A percentile compares a stretch with the other conserved stretches of the same genome.
Evolutionary conservation across 805 yeast genomes (phyloP).

Genomic region (Candida taoyuanica): DNA sequence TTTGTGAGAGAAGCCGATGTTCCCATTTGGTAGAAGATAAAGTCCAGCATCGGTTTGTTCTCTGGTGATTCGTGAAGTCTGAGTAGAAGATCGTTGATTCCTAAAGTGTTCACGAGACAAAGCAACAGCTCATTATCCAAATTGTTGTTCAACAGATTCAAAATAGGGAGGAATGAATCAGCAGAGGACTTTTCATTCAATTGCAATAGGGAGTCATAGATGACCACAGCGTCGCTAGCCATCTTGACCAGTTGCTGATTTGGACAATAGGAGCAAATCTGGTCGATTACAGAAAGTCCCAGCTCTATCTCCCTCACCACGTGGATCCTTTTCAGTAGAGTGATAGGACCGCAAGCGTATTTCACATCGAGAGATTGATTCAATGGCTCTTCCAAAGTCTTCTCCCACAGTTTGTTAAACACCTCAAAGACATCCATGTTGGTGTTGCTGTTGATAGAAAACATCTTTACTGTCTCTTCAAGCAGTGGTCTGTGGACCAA

Average conservation of each 20-base stretch:
- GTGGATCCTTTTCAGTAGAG: slow-evolving; percentile 18
- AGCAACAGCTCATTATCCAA: slow-evolving; percentile 13
- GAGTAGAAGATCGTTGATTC: slow-evolving; percentile 6
- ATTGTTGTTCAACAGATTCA: slow-evolving; percentile 7
- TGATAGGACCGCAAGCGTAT: slow-evolving; percentile 21
- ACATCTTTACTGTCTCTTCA: slow-evolving; percentile 13
- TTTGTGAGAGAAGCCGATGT: neutral
- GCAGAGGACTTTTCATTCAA: slow-evolving; percentile 1
- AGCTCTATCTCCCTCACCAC: slow-evolving; percentile 4
- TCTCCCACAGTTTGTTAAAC: slow-evolving; percentile 25
- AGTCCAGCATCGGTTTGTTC: slow-evolving; percentile 3
- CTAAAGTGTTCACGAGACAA: slow-evolving; percentile 9
- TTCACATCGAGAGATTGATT: slow-evolving; percentile 3
- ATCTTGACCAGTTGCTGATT: slow-evolving; percentile 10
- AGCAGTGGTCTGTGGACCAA: slow-evolving; percentile 11
- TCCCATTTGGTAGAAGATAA: slow-evolving; percentile 15
- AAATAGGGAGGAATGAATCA: slow-evolving; percentile 4
- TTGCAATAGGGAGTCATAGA: slow-evolving; percentile 5
- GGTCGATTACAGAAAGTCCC: slow-evolving; percentile 10
- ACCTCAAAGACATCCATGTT: slow-evolving; percentile 23
- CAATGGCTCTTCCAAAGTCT: slow-evolving; percentile 14
- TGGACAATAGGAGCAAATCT: slow-evolving; percentile 17
- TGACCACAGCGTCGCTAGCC: slow-evolving; percentile 9
- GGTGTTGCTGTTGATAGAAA: slow-evolving; percentile 12
- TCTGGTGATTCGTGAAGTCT: slow-evolving; percentile 4